Percentiles rank a stretch among this genome's conserved stretches.
Conservation (phyloP, 768 basidiomycete species). For the Lepiota subincarnata region DNA sequence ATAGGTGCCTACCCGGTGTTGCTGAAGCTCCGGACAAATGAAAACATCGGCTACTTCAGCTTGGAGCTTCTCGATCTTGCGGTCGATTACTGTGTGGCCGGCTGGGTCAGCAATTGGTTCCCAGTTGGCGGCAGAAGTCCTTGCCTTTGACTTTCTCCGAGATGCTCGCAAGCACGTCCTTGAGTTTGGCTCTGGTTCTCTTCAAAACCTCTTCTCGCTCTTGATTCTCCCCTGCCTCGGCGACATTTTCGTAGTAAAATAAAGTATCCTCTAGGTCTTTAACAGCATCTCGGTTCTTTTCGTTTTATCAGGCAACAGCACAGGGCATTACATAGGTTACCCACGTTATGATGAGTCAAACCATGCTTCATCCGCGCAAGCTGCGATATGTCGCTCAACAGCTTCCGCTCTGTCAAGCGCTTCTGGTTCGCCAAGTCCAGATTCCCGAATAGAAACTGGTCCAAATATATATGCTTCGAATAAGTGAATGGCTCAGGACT, state of each 20-base stretch:
- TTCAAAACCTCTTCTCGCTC: constrained; percentile 42
- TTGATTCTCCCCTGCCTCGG: constrained; percentile 41
- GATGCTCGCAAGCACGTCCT: constrained; percentile 46
- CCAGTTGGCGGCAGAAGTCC: constrained; percentile 8
- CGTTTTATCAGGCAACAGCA: neutral
- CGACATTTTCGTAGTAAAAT: constrained; percentile 70
- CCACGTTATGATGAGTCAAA: constrained; percentile 54
- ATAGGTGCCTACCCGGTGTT: constrained; percentile 44
- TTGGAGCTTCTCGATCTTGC: constrained; percentile 41
- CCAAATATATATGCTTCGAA: constrained; percentile 65
- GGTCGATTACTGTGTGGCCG: constrained; percentile 45
- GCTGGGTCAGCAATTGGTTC: neutral
- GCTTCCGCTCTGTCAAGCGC: constrained; percentile 30
- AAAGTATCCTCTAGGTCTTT: constrained; percentile 58
- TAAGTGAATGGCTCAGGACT: constrained; percentile 47
- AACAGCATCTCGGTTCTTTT: constrained; percentile 59
- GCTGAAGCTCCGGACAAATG: constrained; percentile 62
- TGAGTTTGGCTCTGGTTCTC: constrained; percentile 46
- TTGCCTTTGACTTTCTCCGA: constrained; percentile 53
- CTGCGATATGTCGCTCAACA: constrained; percentile 44
- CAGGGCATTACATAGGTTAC: constrained; percentile 17
- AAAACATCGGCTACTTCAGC: constrained; percentile 42
- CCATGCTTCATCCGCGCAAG: constrained; percentile 42
- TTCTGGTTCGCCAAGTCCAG: constrained; percentile 39
- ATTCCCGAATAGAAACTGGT: constrained; percentile 65